Conservation (phyloP, 225 moss, liverwort and hornwort species). For the Physcomitrium patens region DNA sequence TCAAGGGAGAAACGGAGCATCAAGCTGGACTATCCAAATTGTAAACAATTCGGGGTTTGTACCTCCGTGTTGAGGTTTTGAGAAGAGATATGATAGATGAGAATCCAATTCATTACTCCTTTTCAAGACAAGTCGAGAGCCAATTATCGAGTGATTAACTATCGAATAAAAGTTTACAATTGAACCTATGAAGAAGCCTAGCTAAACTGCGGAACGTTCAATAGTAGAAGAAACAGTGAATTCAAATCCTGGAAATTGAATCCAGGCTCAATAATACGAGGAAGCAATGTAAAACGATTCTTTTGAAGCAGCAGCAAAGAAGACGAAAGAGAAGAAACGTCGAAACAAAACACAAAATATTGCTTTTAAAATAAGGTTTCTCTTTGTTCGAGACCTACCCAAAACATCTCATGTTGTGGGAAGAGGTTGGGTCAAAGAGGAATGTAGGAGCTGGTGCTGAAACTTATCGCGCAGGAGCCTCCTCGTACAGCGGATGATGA, state of each 20-base stretch:
- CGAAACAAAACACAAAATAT: not conserved
- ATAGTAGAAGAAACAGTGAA: not conserved
- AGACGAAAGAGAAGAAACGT: not conserved
- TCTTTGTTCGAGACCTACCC: conserved; percentile 31
- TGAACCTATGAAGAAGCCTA: not conserved
- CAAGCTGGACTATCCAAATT: not conserved
- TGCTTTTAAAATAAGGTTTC: not conserved
- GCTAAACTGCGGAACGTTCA: not conserved
- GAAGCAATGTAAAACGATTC: too few relatives aligned
- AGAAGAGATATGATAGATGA: not conserved
- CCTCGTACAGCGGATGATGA: conserved; percentile 11
- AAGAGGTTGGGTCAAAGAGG: conserved; percentile 23
- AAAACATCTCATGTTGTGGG: conserved; percentile 54
- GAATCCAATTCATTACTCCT: not conserved
- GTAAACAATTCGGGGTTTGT: not conserved
- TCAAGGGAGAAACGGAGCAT: not conserved
- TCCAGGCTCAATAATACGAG: too few relatives aligned
- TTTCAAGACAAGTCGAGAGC: not conserved
- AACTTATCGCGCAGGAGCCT: conserved; percentile 26
- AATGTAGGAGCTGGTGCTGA: conserved; percentile 31
- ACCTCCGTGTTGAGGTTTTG: conserved; percentile 28
- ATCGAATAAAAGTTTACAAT: not conserved
- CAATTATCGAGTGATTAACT: not conserved
- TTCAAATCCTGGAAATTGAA: too few relatives aligned
- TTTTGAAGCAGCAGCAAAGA: not conserved